Percentiles rank a stretch among this genome's conserved stretches.
Evolutionary conservation across 495 filamentous ascomycete species (phyloP).

Genomic region (Cercophora newfieldiana): DNA sequence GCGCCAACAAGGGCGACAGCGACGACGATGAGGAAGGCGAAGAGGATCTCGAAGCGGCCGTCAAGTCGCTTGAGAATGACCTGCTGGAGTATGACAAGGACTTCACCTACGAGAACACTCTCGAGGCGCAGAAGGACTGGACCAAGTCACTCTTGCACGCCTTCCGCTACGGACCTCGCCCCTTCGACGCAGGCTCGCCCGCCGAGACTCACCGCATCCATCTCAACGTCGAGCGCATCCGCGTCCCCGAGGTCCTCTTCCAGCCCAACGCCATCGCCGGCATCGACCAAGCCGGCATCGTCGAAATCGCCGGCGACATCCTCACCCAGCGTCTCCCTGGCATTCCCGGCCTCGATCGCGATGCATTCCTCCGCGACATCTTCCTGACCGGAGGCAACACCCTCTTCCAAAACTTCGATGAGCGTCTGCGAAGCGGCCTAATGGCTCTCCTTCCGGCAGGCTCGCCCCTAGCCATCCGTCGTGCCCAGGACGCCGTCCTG

Average conservation of each 20-base stretch:
- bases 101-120: slow-evolving; percentile 87
- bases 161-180: slow-evolving; percentile 82
- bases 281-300: slow-evolving; percentile 87
- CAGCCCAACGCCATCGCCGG: slow-evolving; percentile 89
- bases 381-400: slow-evolving; percentile 96
- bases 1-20: slow-evolving; percentile 62
- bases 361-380: slow-evolving; percentile 74
- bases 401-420: slow-evolving; percentile 82
- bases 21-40: slow-evolving; percentile 78
- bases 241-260: slow-evolving; percentile 93
- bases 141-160: slow-evolving; percentile 85
- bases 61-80: slow-evolving; percentile 77
- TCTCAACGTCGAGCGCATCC: slow-evolving; percentile 94
- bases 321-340: slow-evolving; percentile 71
- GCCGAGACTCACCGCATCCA: slow-evolving; percentile 85
- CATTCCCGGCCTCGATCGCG: slow-evolving; percentile 52
- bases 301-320: slow-evolving; percentile 87
- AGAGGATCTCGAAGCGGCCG: slow-evolving; percentile 72
- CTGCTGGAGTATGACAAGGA: slow-evolving; percentile 81
- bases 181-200: slow-evolving; percentile 78
- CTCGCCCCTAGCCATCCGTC: slow-evolving; percentile 62
- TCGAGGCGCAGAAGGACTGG: slow-evolving; percentile 92
- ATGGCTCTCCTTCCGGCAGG: slow-evolving; percentile 69
- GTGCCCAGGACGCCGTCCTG: slow-evolving; percentile 69
- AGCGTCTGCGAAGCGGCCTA: slow-evolving; percentile 72